Evolutionary conservation across 495 filamentous ascomycete genomes (phyloP).

Genomic region (Penicillium paxilli): DNA sequence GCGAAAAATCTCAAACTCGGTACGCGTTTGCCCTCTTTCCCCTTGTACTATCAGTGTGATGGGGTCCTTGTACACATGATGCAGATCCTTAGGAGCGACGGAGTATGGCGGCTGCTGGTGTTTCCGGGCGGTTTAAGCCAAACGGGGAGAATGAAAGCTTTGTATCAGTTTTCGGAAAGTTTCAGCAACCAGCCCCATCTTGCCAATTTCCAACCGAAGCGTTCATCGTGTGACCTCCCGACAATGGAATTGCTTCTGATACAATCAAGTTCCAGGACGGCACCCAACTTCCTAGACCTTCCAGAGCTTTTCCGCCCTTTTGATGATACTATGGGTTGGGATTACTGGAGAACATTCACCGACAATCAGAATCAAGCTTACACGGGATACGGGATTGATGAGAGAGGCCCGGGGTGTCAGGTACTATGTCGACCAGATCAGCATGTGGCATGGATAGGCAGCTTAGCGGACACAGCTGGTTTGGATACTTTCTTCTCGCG

Average conservation of each 20-base stretch:
- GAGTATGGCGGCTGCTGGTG: slow-evolving; percentile 60
- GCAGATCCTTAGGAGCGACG: slow-evolving; percentile 51
- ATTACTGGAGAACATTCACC: slow-evolving; percentile 26
- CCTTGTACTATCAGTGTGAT: slow-evolving; percentile 58
- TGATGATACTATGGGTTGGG: slow-evolving; percentile 25
- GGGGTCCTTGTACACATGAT: slow-evolving; percentile 56
- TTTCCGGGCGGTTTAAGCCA: slow-evolving; percentile 54
- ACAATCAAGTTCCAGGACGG: slow-evolving; percentile 9
- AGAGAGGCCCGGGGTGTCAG: slow-evolving; percentile 12
- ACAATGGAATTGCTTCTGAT: slow-evolving; percentile 17
- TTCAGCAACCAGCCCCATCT: neutral
- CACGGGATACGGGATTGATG: slow-evolving; percentile 15
- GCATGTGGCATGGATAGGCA: slow-evolving; percentile 26
- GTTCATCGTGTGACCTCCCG: neutral
- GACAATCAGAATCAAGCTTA: slow-evolving; percentile 19
- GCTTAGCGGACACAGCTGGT: slow-evolving; percentile 11
- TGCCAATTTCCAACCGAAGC: neutral
- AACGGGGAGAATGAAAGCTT: neutral
- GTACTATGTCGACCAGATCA: slow-evolving; percentile 33
- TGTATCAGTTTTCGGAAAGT: slow-evolving; percentile 7
- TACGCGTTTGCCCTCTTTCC: slow-evolving; percentile 57
- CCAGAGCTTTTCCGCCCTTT: slow-evolving; percentile 31
- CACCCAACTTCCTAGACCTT: slow-evolving; percentile 16
- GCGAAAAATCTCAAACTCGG: slow-evolving; percentile 51
- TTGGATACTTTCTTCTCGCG: slow-evolving; percentile 15